Evolutionary conservation across 2,329 filamentous ascomycete species (phyloP), one percentile per base, ranked within the genome.

Genomic region (Ophiocordyceps robertsii): DNA sequence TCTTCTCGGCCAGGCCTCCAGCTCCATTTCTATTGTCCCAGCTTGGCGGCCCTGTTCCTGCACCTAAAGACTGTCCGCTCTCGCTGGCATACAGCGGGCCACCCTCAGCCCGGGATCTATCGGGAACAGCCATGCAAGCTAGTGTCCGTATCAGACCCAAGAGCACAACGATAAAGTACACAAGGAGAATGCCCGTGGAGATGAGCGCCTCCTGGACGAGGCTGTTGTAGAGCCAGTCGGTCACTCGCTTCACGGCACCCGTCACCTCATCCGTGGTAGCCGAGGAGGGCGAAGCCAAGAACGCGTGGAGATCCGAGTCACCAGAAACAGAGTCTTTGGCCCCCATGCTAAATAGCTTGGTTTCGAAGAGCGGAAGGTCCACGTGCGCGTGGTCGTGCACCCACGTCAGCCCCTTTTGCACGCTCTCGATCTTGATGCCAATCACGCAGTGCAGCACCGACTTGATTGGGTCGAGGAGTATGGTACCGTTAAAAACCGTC

Each of bases 331-430:
- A 74, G 38, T 72, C 69, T 29, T 77, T 67, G 43, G 89, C 84
- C 36, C 89, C 88, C 42, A 81, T 66, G 45, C 85, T 90, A 64
- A 96, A 94, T 1, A 84, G 84, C 57, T 95, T 74, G 53, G 85
- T 82, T 24, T 77, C 70, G 46, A 96, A 79, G 42, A 75, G 63
- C 0, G 92, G 92, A 52, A 98, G 82, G 46, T 77, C 68, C 52
- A 98, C 73, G 47, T 92, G 76, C 4, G 92, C 87, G 57, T 96
- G 69, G 51, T 96, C 82, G 53, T 84, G 77, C 11, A 95, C 84
- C 90, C 90, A 98, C 1, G 85, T 94, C n/a, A 96, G 71, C 12
- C 84, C 92, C 56, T 84, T 82, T 59, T 96, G 78, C 49, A 98
- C 77, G 19, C 80, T 75, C 50, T 84, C 78, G 48, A 96, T 73